Conservation (phyloP, 495 filamentous ascomycete genomes). For the Tuber calosporum region DNA sequence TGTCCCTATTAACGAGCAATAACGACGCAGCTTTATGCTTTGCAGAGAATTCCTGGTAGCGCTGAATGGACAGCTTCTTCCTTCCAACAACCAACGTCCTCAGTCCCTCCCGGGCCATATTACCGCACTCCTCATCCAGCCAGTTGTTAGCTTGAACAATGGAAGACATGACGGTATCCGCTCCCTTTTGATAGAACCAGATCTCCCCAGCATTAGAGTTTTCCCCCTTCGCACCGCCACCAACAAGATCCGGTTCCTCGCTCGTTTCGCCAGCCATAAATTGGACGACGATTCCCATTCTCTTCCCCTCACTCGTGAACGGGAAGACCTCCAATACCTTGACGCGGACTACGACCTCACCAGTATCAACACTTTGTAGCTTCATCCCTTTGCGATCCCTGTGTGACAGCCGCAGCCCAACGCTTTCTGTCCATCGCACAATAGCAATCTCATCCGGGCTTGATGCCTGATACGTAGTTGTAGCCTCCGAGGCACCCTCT, state of each 20-base stretch:
- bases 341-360: conserved; percentile 71
- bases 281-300: conserved; percentile 95
- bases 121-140: conserved; percentile 96
- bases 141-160: conserved; percentile 96
- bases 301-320: conserved; percentile 93
- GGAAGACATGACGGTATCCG: conserved; percentile 90
- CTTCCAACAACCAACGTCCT: conserved; percentile 90
- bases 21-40: conserved; percentile 74
- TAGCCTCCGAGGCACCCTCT: conserved; percentile 56
- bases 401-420: conserved; percentile 75
- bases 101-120: conserved; percentile 96
- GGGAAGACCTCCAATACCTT: conserved; percentile 91
- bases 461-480: conserved; percentile 88
- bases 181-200: conserved; percentile 98
- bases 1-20: conserved; percentile 68
- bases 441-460: conserved; percentile 99
- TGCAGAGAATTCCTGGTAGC: conserved; percentile 70
- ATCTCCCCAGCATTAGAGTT: conserved; percentile 54
- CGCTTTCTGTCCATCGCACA: conserved; percentile 87
- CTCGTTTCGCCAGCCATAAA: conserved; percentile 48
- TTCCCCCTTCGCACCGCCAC: conserved; percentile 42
- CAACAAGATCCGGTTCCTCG: conserved; percentile 28
- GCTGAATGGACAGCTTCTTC: conserved; percentile 64
- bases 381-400: conserved; percentile 79
- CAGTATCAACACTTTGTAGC: conserved; percentile 70